A percentile compares a stretch with the other conserved stretches of the same genome.
Conservation (phyloP, 176 grass and related monocot genomes). For the Rhipidocladum racemiflorum region DNA sequence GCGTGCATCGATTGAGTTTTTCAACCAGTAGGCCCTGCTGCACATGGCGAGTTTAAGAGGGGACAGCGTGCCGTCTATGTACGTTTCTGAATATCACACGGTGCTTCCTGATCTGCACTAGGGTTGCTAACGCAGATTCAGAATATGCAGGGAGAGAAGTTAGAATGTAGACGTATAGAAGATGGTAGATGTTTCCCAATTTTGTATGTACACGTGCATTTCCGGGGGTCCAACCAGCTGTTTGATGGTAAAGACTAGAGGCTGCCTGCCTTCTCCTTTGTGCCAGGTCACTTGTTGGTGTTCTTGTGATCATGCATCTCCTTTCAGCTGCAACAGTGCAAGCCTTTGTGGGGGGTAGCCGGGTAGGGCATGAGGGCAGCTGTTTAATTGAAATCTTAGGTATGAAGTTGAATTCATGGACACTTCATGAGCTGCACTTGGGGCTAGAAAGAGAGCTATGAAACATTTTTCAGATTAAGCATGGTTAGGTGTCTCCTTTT, state of each 20-base stretch:
- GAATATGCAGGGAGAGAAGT: neutral
- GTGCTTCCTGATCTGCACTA: too few species aligned
- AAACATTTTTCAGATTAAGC: neutral
- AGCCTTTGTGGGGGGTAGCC: neutral
- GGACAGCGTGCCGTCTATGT: neutral
- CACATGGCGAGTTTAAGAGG: constrained; percentile 22
- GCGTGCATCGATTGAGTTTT: neutral
- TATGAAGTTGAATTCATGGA: neutral
- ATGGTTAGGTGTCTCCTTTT: neutral
- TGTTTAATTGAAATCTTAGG: neutral
- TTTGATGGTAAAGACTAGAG: neutral
- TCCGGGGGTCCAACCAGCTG: neutral
- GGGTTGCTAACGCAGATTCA: too few species aligned
- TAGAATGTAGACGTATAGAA: neutral
- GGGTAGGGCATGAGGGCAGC: neutral
- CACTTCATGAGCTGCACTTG: neutral
- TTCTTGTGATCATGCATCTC: neutral
- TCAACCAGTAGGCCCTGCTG: constrained; percentile 4
- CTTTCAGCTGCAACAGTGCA: neutral
- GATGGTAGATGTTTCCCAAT: neutral
- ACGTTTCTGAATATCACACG: neutral
- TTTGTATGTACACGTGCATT: neutral
- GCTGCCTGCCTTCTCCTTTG: neutral
- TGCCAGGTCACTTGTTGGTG: neutral
- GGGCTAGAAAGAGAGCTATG: neutral